phyloP scores from a whole-genome alignment of 805 yeast genomes.

The Metschnikowia shivogae region DNA sequence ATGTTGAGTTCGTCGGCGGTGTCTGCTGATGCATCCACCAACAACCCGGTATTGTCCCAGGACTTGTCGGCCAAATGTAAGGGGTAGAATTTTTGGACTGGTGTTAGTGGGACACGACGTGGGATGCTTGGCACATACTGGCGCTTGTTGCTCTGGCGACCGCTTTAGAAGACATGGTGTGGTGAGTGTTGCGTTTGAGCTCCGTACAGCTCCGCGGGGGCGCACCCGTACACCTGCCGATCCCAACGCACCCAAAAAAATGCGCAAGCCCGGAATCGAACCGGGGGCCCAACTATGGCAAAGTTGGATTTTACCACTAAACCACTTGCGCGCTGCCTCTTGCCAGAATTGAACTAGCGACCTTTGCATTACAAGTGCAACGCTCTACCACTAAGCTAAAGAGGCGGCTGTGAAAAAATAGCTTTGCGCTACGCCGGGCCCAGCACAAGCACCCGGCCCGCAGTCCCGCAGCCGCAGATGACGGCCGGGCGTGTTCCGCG shows the following conservation, averaged over 20 bases:
- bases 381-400: slow-evolving; percentile 99
- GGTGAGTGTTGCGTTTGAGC: neutral
- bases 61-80: slow-evolving; percentile 71
- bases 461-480: no score
- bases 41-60: slow-evolving; percentile 95
- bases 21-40: slow-evolving; percentile 58
- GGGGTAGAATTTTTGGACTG: slow-evolving; percentile 78
- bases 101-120: slow-evolving; percentile 16
- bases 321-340: slow-evolving; percentile 26
- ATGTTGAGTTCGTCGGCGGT: slow-evolving; percentile 27
- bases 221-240: neutral
- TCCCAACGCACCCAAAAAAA: no score
- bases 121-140: slow-evolving; percentile 25
- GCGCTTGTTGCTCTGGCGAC: slow-evolving; percentile 38
- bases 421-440: no score
- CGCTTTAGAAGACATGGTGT: slow-evolving; percentile 37
- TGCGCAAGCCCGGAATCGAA: slow-evolving; percentile 25
- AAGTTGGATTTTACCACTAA: slow-evolving; percentile 21
- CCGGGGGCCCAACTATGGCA: slow-evolving; percentile 21
- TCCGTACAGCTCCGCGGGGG: no score
- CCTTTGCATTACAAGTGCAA: slow-evolving; percentile 99
- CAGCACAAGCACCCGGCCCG: no score
- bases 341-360: slow-evolving; percentile 58
- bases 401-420: slow-evolving; percentile 57
- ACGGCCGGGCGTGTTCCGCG: no score